These are phyloP conservation scores for Myrica gale DNA, from an alignment of 306 rosid species.

Conservation along the genomic window DNA sequence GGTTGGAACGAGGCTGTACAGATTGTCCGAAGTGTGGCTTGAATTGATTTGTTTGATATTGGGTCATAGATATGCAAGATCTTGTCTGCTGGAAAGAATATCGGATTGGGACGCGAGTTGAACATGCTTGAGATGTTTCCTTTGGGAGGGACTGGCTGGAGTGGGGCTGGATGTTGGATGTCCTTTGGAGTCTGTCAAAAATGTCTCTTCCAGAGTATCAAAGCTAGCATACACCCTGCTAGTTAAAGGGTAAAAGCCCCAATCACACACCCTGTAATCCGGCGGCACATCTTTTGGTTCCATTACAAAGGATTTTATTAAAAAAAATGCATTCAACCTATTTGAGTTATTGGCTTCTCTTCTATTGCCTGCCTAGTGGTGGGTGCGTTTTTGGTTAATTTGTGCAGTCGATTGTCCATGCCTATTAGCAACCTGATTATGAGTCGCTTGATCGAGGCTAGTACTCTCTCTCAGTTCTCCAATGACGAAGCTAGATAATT, in stretches of 20 bases:
- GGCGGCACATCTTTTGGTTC: not conserved
- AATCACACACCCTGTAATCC: not conserved
- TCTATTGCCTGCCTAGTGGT: not conserved
- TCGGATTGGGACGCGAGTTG: slow-evolving; percentile 41
- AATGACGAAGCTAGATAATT: no score
- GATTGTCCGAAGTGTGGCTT: slow-evolving; percentile 8
- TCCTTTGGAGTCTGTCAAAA: slow-evolving; percentile 35
- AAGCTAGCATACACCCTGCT: slow-evolving; percentile 10
- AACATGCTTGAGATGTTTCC: slow-evolving; percentile 44
- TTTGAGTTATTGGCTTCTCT: not conserved
- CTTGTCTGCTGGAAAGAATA: slow-evolving; percentile 62
- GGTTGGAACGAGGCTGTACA: not conserved
- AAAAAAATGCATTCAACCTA: not conserved
- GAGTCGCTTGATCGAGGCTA: no score
- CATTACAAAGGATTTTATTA: no score
- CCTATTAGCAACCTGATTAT: no score
- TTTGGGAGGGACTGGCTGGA: slow-evolving; percentile 9
- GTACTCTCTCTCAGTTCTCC: no score
- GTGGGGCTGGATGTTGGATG: slow-evolving; percentile 33
- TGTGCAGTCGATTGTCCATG: no score
- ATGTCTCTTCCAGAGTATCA: slow-evolving; percentile 34
- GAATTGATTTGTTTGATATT: slow-evolving; percentile 43
- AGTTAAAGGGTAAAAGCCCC: slow-evolving; percentile 1
- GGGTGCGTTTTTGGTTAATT: no score
- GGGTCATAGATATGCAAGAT: slow-evolving; percentile 64